Base-by-base conservation (phyloP, 202 grass and related monocot species). In the Eragrostis tef region DNA sequence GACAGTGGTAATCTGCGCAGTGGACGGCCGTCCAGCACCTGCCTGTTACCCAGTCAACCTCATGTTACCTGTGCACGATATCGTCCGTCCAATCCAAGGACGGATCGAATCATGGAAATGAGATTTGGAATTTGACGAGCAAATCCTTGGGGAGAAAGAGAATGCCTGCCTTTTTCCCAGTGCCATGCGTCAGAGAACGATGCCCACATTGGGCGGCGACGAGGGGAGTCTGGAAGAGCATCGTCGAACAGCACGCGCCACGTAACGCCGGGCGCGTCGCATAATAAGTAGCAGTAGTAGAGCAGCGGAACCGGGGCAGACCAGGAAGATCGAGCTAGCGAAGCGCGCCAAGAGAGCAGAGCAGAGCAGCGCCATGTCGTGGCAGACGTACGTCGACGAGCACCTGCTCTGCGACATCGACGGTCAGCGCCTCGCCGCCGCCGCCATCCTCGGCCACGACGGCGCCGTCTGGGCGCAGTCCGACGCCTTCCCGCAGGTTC, bases 371-470 rank as follows among this genome's bases (percentile, higher is more conserved):
- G 56, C 14, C 62, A 87, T 88, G 86, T 57, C 86, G 81, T 88
- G 76, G 86, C 86, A 88, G 62, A 2, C 61, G 75, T 88, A 88
- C 51, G 81, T 88, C 20, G 86, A 88, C 81, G 86, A 88, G 0
- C 81, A 88, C 27, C 75, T 88, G 81, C 75, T 88, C 68, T 80
- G 86, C 75, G 81, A 74, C 27, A 47, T 80, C 75, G 81, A 84
- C 39, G 81, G 81, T 67, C 62, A 88, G 43, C 75, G 31, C 76
- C 86, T 88, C 81, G 11, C 74, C 41, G 60, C 86, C 68, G 86
- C 86, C 69, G 86, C 86, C 81, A 84, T 88, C 62, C 60, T 88
- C 74, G 75, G 86, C 75, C 68, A 79, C 43, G 75, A 88, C 51
- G 74, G 80, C 75, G 42, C 74, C 86, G 75, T 79, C 26, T 84